phyloP scores from a whole-genome alignment of 2,329 filamentous ascomycete genomes.

The Penicillium sp. region DNA sequence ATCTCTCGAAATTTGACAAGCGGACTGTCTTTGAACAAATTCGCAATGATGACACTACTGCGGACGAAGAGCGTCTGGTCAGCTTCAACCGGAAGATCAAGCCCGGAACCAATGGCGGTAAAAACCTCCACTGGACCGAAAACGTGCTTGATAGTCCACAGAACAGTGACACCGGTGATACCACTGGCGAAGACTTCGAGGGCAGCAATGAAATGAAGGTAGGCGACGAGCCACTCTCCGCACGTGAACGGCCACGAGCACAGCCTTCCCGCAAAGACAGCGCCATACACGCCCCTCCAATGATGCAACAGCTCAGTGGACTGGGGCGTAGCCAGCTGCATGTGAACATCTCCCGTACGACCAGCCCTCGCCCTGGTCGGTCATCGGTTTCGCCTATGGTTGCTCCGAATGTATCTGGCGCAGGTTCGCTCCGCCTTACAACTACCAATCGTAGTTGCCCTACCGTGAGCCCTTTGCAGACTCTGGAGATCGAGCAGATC shows the following conservation, averaged over 20 bases:
- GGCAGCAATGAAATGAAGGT: conserved; percentile 43
- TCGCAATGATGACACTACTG: conserved; percentile 79
- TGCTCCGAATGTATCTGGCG: conserved; percentile 37
- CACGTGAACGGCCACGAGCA: conserved; percentile 42
- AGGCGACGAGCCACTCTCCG: conserved; percentile 50
- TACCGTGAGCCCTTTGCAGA: conserved; percentile 70
- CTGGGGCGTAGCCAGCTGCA: conserved; percentile 36
- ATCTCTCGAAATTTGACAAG: conserved; percentile 94
- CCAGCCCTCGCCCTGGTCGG: conserved; percentile 43
- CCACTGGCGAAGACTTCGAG: conserved; percentile 64
- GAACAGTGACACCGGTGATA: conserved; percentile 76
- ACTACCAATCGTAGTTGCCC: conserved; percentile 58
- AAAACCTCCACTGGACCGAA: conserved; percentile 88
- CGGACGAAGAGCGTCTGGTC: conserved; percentile 88
- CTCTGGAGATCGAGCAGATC: conserved; percentile 90
- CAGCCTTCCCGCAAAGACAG: conserved; percentile 47
- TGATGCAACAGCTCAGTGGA: conserved; percentile 37
- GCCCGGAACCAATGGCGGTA: conserved; percentile 74
- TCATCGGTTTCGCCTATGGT: conserved; percentile 46
- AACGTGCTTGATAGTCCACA: conserved; percentile 76
- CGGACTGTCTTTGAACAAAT: conserved; percentile 88
- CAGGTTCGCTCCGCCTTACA: conserved; percentile 53
- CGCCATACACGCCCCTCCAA: conserved; percentile 39
- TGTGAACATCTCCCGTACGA: conserved; percentile 36
- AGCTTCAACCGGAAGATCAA: conserved; percentile 74